Conservation (phyloP, 106 monocot species). For the Chionographis japonica region DNA sequence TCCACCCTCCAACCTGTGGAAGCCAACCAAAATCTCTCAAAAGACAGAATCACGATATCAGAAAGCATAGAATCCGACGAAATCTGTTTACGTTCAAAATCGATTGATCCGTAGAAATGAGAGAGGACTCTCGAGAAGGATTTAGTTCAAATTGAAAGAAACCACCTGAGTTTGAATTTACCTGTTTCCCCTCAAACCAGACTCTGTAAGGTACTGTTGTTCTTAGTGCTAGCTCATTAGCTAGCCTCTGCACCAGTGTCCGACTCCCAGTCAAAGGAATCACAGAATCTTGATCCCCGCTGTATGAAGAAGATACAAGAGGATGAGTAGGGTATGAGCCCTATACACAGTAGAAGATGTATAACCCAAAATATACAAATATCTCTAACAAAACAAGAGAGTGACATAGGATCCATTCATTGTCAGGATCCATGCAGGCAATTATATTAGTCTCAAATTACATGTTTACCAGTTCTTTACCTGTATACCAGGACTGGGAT, state of each 20-base stretch:
- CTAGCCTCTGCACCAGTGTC: constrained; percentile 70
- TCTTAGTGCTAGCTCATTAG: constrained; percentile 63
- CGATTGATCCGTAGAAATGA: background rate
- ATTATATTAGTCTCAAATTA: too few relatives aligned
- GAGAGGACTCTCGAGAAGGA: background rate
- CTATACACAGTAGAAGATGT: too few relatives aligned
- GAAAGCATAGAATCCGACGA: background rate
- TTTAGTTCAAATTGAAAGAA: background rate
- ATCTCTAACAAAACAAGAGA: too few relatives aligned
- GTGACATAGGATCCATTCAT: too few relatives aligned
- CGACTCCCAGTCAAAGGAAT: constrained; percentile 90
- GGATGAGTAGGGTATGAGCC: too few relatives aligned
- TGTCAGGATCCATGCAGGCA: too few relatives aligned
- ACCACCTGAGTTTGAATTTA: constrained; percentile 2
- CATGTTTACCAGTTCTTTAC: constrained; percentile 17
- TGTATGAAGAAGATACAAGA: constrained; percentile 9
- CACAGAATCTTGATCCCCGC: constrained; percentile 98
- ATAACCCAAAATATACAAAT: too few relatives aligned
- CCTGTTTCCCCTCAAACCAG: constrained; percentile 96
- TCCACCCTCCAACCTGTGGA: constrained; percentile 94
- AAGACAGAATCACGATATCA: background rate
- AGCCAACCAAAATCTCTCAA: background rate
- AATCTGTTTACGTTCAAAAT: background rate
- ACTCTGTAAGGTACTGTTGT: constrained; percentile 90
- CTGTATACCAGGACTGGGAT: constrained; percentile 90